Conservation (phyloP, 768 basidiomycete species). For the Lactifluus rugatus region DNA sequence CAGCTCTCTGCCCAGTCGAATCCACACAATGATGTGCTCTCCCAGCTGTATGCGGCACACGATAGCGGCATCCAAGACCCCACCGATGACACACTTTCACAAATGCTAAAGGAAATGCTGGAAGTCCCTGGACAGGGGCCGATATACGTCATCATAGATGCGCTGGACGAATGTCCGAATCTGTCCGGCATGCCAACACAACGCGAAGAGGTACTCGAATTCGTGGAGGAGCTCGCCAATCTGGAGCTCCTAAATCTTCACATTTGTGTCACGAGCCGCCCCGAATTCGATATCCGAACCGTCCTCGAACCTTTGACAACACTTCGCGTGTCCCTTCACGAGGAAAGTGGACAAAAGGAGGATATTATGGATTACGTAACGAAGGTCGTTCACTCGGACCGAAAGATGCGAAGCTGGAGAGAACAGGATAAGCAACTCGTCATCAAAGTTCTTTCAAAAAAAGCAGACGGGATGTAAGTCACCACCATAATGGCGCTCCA, state of each 20-base stretch:
- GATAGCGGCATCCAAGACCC: background rate
- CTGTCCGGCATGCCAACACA: background rate
- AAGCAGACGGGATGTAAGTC: slow-evolving; percentile 8
- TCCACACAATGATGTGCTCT: background rate
- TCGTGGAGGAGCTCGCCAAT: background rate
- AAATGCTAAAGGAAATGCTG: slow-evolving; percentile 1
- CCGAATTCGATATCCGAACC: background rate
- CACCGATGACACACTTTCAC: background rate
- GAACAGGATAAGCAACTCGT: background rate
- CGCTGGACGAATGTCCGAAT: slow-evolving; percentile 8
- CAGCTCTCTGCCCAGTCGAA: background rate
- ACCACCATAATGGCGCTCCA: too few relatives aligned
- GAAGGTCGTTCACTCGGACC: background rate
- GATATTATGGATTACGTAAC: background rate
- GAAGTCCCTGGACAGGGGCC: background rate
- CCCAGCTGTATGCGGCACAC: background rate
- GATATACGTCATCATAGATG: slow-evolving; percentile 2
- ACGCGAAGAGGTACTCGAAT: background rate
- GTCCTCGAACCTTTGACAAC: background rate
- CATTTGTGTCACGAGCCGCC: slow-evolving; percentile 1
- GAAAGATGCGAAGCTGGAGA: slow-evolving; percentile 2
- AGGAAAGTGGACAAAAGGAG: background rate
- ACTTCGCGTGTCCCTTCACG: background rate
- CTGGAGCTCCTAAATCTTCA: background rate
- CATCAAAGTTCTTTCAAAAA: background rate